phyloP scores from a whole-genome alignment of 2,329 filamentous ascomycete species.

The Proliferodiscus dingleyae region DNA sequence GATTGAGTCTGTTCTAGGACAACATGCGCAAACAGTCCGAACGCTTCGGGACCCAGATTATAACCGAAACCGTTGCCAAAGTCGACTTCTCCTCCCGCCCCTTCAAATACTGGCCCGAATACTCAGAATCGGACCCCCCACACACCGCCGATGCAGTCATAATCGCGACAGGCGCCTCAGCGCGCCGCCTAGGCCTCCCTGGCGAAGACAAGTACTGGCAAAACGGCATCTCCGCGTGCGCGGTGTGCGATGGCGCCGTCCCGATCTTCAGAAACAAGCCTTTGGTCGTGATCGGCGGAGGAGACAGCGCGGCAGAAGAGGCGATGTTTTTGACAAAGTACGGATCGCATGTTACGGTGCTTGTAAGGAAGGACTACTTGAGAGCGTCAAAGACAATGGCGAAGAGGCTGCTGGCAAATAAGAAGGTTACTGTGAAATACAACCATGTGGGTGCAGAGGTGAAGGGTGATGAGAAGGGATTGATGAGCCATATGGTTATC shows the following conservation, averaged over 20 bases:
- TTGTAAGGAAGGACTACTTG: slow-evolving; percentile 82
- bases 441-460: slow-evolving; percentile 79
- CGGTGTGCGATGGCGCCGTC: slow-evolving; percentile 93
- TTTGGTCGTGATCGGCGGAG: slow-evolving; percentile 90
- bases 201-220: slow-evolving; percentile 98
- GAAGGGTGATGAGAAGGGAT: slow-evolving; percentile 74
- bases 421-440: slow-evolving; percentile 87
- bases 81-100: slow-evolving; percentile 80
- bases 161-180: slow-evolving; percentile 91
- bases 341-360: slow-evolving; percentile 87
- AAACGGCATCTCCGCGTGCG: slow-evolving; percentile 91
- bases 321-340: slow-evolving; percentile 98
- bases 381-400: slow-evolving; percentile 92
- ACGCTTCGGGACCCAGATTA: slow-evolving; percentile 86
- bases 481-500: slow-evolving; percentile 85
- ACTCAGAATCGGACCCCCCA: slow-evolving; percentile 69
- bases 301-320: slow-evolving; percentile 96
- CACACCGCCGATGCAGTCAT: slow-evolving; percentile 91
- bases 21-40: slow-evolving; percentile 88
- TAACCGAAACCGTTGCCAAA: slow-evolving; percentile 86
- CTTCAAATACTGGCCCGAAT: slow-evolving; percentile 93
- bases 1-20: slow-evolving; percentile 43
- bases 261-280: slow-evolving; percentile 98
- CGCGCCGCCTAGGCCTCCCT: slow-evolving; percentile 71
- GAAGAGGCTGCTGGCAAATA: slow-evolving; percentile 71